phyloP scores from a whole-genome alignment of 148 eudicot species.

The Rhododendron williamsianum region DNA sequence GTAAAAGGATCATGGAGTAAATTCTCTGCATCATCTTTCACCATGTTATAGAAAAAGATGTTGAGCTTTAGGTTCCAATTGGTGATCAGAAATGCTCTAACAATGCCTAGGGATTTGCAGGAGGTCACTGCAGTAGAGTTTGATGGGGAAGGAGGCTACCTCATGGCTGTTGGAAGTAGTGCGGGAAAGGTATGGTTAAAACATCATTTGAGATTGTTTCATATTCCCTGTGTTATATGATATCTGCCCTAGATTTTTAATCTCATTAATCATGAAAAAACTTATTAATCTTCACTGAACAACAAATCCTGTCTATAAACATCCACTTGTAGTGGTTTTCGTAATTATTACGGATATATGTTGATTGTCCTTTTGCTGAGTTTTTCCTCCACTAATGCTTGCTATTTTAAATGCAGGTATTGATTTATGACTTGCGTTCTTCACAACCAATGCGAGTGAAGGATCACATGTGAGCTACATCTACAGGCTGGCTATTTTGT shows the following conservation, averaged over 20 bases:
- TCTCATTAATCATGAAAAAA: not conserved
- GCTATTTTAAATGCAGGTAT: constrained; percentile 47
- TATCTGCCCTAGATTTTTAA: not conserved
- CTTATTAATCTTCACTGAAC: not conserved
- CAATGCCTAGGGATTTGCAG: constrained; percentile 22
- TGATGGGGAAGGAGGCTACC: constrained; percentile 79
- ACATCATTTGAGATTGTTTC: not conserved
- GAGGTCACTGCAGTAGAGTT: constrained; percentile 86
- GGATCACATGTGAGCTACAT: constrained; percentile 87
- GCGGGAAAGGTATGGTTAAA: constrained; percentile 66
- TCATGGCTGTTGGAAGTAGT: constrained; percentile 96
- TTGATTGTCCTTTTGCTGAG: not conserved
- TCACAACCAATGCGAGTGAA: constrained; percentile 71
- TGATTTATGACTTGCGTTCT: constrained; percentile 88
- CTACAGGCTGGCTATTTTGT: constrained; percentile 4
- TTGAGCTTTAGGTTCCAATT: not conserved
- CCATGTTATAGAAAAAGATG: not conserved
- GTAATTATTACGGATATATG: not conserved
- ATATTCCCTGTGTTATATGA: not conserved
- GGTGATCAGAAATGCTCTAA: constrained; percentile 8
- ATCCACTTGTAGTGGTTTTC: not conserved
- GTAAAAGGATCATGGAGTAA: not conserved
- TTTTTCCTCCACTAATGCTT: not conserved
- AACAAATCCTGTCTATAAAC: not conserved
- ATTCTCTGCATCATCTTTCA: not conserved